Conservation (phyloP, 345 rosid genomes). For the Citrus hindsii region DNA sequence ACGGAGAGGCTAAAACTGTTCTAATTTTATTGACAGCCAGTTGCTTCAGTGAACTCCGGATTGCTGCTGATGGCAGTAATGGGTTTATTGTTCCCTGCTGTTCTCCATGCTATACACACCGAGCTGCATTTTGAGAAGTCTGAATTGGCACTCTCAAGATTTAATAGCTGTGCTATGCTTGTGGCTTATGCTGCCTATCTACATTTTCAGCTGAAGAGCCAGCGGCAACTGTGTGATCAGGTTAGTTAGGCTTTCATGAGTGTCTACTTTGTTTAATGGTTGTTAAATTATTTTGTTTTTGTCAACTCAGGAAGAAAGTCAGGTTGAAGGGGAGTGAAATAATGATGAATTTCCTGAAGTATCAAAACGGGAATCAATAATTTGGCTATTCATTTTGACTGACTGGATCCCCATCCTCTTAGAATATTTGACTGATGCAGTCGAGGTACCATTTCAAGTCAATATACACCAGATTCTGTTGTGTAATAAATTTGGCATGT, state of each 20-base stretch:
- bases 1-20: neutral
- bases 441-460: slow-evolving; percentile 31
- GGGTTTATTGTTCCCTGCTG: slow-evolving; percentile 44
- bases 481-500: neutral
- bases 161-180: slow-evolving; percentile 52
- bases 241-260: neutral
- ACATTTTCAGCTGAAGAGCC: slow-evolving; percentile 42
- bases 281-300: too few species aligned
- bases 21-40: neutral
- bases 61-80: slow-evolving; percentile 47
- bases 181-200: slow-evolving; percentile 41
- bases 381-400: slow-evolving; percentile 41
- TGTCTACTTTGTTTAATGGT: too few species aligned
- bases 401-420: slow-evolving; percentile 43
- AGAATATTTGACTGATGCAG: slow-evolving; percentile 40
- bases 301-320: too few species aligned
- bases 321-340: neutral
- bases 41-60: slow-evolving; percentile 31
- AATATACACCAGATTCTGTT: neutral
- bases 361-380: slow-evolving; percentile 39
- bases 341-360: slow-evolving; percentile 42
- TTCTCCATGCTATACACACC: slow-evolving; percentile 45
- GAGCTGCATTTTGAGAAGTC: slow-evolving; percentile 50
- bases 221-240: slow-evolving; percentile 12
- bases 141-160: slow-evolving; percentile 50